A percentile compares a stretch with the other conserved stretches of the same genome.
phyloP scores from a whole-genome alignment of 2,329 filamentous ascomycete genomes.

The Aspergillus candidus region DNA sequence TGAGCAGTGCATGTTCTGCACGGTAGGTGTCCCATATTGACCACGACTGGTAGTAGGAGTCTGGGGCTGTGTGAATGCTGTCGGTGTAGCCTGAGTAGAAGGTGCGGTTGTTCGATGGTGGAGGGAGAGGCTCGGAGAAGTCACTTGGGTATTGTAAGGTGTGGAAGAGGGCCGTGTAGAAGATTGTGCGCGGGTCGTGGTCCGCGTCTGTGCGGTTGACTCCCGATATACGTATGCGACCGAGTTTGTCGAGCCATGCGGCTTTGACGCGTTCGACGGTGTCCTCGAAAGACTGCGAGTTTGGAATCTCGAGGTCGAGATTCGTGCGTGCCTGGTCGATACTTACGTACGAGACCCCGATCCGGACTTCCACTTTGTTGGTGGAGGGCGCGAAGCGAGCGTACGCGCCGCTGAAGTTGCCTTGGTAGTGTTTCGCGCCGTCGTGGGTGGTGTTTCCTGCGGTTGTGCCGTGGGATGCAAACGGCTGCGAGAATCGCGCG shows the following conservation, averaged over 20 bases:
- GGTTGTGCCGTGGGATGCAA: constrained; percentile 33
- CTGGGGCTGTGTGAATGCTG: constrained; percentile 35
- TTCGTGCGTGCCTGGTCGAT: constrained; percentile 44
- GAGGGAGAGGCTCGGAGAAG: constrained; percentile 39
- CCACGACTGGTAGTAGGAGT: constrained; percentile 48
- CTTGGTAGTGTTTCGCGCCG: constrained; percentile 18
- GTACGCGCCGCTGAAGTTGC: constrained; percentile 38
- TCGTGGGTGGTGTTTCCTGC: constrained; percentile 24
- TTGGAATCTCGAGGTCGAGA: constrained; percentile 40
- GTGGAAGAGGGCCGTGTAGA: constrained; percentile 44
- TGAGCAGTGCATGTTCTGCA: constrained; percentile 43
- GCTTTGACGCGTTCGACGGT: constrained; percentile 38
- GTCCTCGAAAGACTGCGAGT: constrained; percentile 31
- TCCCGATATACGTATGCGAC: constrained; percentile 39
- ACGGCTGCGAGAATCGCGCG: constrained; percentile 42
- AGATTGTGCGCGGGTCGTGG: constrained; percentile 42
- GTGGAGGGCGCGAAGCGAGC: constrained; percentile 32
- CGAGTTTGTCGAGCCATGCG: constrained; percentile 44
- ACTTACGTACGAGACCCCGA: constrained; percentile 44
- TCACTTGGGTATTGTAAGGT: constrained; percentile 45
- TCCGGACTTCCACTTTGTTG: constrained; percentile 40
- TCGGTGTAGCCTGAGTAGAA: constrained; percentile 47
- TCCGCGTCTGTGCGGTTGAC: constrained; percentile 36
- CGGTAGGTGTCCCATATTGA: constrained; percentile 48
- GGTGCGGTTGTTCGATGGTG: constrained; percentile 18